Evolutionary conservation across 2,329 filamentous ascomycete genomes (phyloP).

Genomic region (Penicillium sp.): DNA sequence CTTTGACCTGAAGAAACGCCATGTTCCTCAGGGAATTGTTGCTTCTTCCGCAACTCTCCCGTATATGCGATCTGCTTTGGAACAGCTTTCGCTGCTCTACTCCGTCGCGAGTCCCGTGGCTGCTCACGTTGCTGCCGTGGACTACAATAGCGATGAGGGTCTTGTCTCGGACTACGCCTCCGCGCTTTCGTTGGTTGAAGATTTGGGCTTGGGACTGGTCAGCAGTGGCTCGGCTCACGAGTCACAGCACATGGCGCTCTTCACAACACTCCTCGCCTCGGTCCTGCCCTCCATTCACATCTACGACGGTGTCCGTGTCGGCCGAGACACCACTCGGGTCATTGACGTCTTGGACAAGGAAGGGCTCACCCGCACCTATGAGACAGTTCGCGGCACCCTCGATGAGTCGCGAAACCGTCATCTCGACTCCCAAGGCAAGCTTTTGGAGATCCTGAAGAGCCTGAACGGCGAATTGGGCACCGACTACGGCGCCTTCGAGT

Average conservation of each 20-base stretch:
- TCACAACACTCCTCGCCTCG: constrained; percentile 72
- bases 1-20: constrained; percentile 84
- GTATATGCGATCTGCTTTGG: constrained; percentile 73
- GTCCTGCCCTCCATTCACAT: constrained; percentile 79
- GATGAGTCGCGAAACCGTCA: constrained; percentile 62
- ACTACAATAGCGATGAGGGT: constrained; percentile 66
- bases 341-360: constrained; percentile 72
- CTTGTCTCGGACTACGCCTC: constrained; percentile 83
- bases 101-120: constrained; percentile 88
- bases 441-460: constrained; percentile 62
- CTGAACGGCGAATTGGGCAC: constrained; percentile 92
- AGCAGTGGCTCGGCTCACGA: constrained; percentile 83
- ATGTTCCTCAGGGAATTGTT: constrained; percentile 84
- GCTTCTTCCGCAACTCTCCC: constrained; percentile 77
- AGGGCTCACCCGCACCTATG: constrained; percentile 64
- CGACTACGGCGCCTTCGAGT: constrained; percentile 89
- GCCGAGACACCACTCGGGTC: constrained; percentile 73
- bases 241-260: constrained; percentile 90
- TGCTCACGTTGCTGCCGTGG: constrained; percentile 83
- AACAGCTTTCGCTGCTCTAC: constrained; percentile 88
- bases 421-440: constrained; percentile 64
- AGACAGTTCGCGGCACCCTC: constrained; percentile 57
- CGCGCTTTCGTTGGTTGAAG: constrained; percentile 75
- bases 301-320: constrained; percentile 79
- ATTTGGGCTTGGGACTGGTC: constrained; percentile 80